A percentile compares a stretch with the other conserved stretches of the same genome.
Evolutionary conservation across 2,329 filamentous ascomycete genomes (phyloP).

Genomic region (Phialophora chinensis): DNA sequence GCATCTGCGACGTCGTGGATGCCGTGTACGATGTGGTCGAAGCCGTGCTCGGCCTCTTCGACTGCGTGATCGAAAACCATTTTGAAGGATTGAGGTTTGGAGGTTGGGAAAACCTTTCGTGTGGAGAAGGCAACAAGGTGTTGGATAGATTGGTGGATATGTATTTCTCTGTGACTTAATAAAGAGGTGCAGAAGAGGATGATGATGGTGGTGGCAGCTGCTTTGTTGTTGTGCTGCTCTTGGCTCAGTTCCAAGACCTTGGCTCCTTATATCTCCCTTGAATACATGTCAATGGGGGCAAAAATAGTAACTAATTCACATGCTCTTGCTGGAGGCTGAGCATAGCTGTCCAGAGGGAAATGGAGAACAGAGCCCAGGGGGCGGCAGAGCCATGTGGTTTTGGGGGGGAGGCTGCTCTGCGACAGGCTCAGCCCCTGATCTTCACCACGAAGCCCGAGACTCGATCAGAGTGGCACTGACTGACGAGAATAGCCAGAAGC

Average conservation of each 20-base stretch:
- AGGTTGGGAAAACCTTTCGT: no score
- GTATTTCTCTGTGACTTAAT: no score
- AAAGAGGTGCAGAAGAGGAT: no score
- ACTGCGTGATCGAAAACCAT: not conserved
- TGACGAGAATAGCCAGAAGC: not conserved
- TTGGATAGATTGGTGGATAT: no score
- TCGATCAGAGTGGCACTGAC: not conserved
- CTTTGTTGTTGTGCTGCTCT: not conserved
- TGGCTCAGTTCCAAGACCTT: not conserved
- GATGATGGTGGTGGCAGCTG: not conserved
- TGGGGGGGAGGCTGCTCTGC: not conserved
- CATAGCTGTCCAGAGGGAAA: not conserved
- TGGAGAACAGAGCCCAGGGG: no score
- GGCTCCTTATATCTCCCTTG: not conserved
- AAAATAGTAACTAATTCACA: not conserved
- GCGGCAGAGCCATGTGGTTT: not conserved
- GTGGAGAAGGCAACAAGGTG: no score
- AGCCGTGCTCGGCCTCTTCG: not conserved
- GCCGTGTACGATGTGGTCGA: not conserved
- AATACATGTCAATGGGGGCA: not conserved
- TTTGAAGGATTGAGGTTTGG: not conserved
- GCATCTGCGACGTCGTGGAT: not conserved
- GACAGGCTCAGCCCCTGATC: not conserved
- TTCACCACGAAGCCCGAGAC: not conserved
- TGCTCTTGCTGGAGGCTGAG: not conserved